Evolutionary conservation across 345 rosid species (phyloP).

Genomic region (Salix exigua): DNA sequence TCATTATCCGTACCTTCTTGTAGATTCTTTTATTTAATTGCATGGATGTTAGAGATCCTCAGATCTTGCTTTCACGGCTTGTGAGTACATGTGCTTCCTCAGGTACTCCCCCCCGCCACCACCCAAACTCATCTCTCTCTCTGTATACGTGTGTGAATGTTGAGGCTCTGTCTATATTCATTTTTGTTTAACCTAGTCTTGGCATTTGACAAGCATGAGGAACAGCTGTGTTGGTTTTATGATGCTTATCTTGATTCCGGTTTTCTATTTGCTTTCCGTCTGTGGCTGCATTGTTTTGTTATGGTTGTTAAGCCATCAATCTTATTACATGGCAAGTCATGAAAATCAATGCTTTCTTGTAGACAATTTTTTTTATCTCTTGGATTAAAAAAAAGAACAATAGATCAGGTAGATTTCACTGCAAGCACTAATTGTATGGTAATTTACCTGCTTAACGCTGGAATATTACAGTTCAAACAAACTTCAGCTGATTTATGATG

Average conservation of each 20-base stretch:
- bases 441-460: not conserved
- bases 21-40: constrained; percentile 89
- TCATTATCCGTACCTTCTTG: constrained; percentile 9
- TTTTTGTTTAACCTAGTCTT: not conserved
- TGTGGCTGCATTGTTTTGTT: not conserved
- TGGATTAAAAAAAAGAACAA: not conserved
- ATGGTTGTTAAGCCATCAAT: not conserved
- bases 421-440: not conserved
- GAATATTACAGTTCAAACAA: not conserved
- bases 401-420: not conserved
- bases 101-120: constrained; percentile 26
- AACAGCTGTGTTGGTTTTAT: not conserved
- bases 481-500: not conserved
- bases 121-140: not conserved
- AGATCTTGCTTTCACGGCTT: constrained; percentile 65
- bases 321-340: not conserved
- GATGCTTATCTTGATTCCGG: not conserved
- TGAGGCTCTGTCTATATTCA: not conserved
- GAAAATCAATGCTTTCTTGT: not conserved
- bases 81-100: constrained; percentile 61
- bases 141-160: not conserved
- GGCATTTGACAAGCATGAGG: not conserved
- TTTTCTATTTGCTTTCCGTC: not conserved
- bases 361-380: not conserved
- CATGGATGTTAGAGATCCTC: constrained; percentile 86